Base-by-base conservation (phyloP, 2,329 filamentous ascomycete species). In the Anthostomella pinea region DNA sequence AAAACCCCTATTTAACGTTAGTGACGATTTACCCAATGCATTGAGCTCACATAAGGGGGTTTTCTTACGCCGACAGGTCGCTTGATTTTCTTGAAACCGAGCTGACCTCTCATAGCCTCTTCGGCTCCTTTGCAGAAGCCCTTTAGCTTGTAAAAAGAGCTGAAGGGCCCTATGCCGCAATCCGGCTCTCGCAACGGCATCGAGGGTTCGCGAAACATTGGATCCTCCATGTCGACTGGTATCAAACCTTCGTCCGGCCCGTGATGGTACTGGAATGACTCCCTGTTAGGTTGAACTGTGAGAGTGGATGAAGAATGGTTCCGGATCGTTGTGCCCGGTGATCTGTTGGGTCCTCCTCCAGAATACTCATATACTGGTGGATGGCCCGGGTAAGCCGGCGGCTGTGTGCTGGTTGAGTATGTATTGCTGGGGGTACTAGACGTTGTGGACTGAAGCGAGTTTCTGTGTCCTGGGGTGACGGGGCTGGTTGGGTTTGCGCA, bases 61-160 rank as follows among this genome's bases (percentile, higher is more conserved):
- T n/a, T n/a, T n/a, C 58, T 52, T 54, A 54, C 51, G 46, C 67
- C 52, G 38, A 74, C 69, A 19, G 72, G 65, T 41, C 73, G 70
- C 49, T 69, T 70, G 3, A 69, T 65, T 46, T 68, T 72, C 49
- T 68, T 73, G 30, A 77, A 65, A 6, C 73, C 74, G 3, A 67
- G 54, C 3, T 66, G 68, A 1, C 75, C 75, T 22, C 62, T 60
- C 18, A 69, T 55, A 2, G 71, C 66, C 11, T 74, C 71, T 30
- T 68, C 68, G 6, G 75, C 75, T 1, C 75, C 75, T 14, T 70
- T 66, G 27, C 75, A 79, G 46, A 79, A 77, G 2, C 73, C 74
- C 36, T 73, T 76, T 23, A 72, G 59, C 8, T 68, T 57, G 32
- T 72, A 68, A 43, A 77, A 77, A 0, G 74, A 77, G 45, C 72